These are phyloP conservation scores for Allomyces macrogynus DNA, from an alignment of 192 early-diverging fungal genomes.

Conservation along the genomic window DNA sequence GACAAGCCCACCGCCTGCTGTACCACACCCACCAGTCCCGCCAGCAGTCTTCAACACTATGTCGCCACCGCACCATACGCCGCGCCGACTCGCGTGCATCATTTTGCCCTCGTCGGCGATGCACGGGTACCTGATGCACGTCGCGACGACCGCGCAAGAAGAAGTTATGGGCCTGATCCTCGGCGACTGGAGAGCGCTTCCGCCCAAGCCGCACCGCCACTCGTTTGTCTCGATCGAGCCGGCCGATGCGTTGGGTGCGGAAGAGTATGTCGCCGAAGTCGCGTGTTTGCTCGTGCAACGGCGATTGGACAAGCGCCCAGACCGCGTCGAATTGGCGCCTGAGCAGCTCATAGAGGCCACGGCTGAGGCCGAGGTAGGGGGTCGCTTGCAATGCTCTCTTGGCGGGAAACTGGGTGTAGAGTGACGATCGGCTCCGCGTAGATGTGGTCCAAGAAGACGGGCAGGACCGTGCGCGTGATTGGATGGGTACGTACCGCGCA, in stretches of 20 bases:
- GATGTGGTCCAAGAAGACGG: constrained; percentile 18
- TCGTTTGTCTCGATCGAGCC: no score
- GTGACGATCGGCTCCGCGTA: neutral
- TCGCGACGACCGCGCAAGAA: constrained; percentile 11
- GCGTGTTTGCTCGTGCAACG: constrained; percentile 20
- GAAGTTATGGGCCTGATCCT: constrained; percentile 33
- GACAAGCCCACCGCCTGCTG: no score
- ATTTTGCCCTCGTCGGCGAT: neutral
- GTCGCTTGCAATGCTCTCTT: neutral
- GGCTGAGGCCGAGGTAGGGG: constrained; percentile 21
- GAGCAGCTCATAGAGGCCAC: constrained; percentile 25
- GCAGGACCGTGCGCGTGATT: constrained; percentile 18
- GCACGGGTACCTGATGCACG: neutral
- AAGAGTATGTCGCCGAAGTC: constrained; percentile 13
- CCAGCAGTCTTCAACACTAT: no score
- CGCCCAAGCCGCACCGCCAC: constrained; percentile 4
- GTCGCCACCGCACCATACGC: no score
- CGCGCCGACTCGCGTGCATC: neutral
- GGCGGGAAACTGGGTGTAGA: neutral
- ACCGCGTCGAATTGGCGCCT: constrained; percentile 28
- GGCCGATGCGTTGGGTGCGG: constrained; percentile 3
- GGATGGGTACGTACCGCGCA: constrained; percentile 20
- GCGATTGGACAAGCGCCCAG: constrained; percentile 27
- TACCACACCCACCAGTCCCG: no score
- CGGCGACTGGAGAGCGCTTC: constrained; percentile 20